A percentile compares a stretch with the other conserved stretches of the same genome.
Conservation (phyloP, 1,284 basidiomycete genomes). For the Fomitopsis schrenkii region DNA sequence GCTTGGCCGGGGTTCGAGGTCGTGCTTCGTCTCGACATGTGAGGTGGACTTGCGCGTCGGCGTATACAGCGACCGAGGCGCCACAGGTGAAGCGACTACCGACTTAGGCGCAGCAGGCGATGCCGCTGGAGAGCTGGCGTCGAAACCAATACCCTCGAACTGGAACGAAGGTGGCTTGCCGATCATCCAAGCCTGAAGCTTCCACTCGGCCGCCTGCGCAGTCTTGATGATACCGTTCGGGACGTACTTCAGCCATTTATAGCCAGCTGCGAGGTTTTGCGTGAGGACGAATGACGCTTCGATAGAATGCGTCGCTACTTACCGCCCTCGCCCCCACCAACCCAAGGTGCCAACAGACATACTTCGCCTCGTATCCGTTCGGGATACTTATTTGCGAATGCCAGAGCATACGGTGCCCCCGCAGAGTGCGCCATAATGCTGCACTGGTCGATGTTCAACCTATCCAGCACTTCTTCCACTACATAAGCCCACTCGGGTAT, state of each 20-base stretch:
- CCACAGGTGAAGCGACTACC: constrained; percentile 7
- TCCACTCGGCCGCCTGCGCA: constrained; percentile 97
- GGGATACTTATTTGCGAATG: constrained; percentile 73
- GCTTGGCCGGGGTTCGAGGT: constrained; percentile 29
- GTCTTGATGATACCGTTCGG: constrained; percentile 92
- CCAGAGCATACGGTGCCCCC: constrained; percentile 91
- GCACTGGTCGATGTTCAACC: constrained; percentile 75
- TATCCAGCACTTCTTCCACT: constrained; percentile 86
- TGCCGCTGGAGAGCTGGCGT: constrained; percentile 33
- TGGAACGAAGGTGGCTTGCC: constrained; percentile 87
- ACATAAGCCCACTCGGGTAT: constrained; percentile 90
- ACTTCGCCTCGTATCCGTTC: constrained; percentile 81
- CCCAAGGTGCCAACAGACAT: constrained; percentile 95
- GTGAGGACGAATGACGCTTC: neutral
- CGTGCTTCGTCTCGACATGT: constrained; percentile 20
- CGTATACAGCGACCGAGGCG: constrained; percentile 11
- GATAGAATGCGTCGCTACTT: constrained; percentile 24
- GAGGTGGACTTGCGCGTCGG: constrained; percentile 8
- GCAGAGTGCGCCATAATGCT: constrained; percentile 96
- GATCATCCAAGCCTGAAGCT: constrained; percentile 92
- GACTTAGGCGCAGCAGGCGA: constrained; percentile 25
- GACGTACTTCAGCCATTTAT: constrained; percentile 96
- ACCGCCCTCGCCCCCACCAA: constrained; percentile 86
- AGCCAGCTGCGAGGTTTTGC: constrained; percentile 51
- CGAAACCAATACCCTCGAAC: constrained; percentile 79